Percentiles rank a stretch among this genome's conserved stretches.
phyloP scores from a whole-genome alignment of 306 rosid genomes.

The Oxytropis ochrocephala region DNA sequence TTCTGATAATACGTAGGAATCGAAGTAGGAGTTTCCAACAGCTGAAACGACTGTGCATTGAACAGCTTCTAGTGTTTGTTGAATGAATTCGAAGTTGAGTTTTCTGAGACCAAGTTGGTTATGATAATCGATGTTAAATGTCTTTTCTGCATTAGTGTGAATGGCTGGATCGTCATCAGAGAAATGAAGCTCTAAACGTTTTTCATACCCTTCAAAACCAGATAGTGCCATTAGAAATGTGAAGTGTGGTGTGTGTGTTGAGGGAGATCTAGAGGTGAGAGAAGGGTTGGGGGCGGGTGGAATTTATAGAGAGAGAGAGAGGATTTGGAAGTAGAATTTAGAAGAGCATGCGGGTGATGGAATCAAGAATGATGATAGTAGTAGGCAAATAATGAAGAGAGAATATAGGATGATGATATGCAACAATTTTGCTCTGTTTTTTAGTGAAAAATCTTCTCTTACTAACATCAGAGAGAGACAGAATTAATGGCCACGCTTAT shows the following conservation, averaged over 20 bases:
- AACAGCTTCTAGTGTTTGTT: conserved; percentile 62
- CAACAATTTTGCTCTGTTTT: conserved; percentile 36
- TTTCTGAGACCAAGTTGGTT: conserved; percentile 56
- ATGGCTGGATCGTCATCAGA: conserved; percentile 51
- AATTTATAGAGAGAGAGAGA: conserved; percentile 54
- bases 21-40: conserved; percentile 67
- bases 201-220: conserved; percentile 93
- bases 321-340: conserved; percentile 18
- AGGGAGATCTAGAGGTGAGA: conserved; percentile 35
- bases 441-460: conserved; percentile 30
- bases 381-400: conserved; percentile 90
- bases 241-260: neutral
- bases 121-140: too few relatives aligned
- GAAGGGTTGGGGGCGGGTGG: conserved; percentile 44
- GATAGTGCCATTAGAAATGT: conserved; percentile 58
- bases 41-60: conserved; percentile 95
- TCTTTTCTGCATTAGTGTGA: neutral
- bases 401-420: conserved; percentile 52
- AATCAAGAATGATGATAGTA: conserved; percentile 88
- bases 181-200: conserved; percentile 91
- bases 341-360: conserved; percentile 91
- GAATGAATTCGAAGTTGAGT: conserved; percentile 52
- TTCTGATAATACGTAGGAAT: conserved; percentile 84
- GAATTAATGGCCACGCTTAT: conserved; percentile 46
- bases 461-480: conserved; percentile 29